Evolutionary conservation across 148 eudicot species (phyloP), one percentile per base, ranked within the genome.

Genomic region (Tetragonia tetragonoides): DNA sequence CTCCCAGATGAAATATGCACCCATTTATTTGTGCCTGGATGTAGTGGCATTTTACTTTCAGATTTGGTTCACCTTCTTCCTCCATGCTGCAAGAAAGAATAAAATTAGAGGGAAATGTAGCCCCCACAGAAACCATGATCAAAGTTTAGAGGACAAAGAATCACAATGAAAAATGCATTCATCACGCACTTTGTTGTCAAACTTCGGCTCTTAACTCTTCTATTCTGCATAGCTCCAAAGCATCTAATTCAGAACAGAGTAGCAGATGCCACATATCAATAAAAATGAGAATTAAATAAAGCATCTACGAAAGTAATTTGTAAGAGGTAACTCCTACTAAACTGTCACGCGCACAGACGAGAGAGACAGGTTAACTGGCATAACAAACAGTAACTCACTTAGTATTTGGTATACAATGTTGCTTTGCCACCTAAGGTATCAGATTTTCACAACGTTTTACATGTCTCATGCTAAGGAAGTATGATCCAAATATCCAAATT

Each of bases 131-230:
- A 51, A 23, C 23, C n/a, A 28, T 38, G 15, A 16, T 57, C 20
- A 42, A 60, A 41, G 39, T 34, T 66, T 42, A 44, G 44, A 62
- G 66, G 40, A 63, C 28, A 56, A 75, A 61, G 51, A 85, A 65
- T 64, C 63, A 60, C 40, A 68, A 70, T 68, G 69, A 39, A 80
- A 66, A 56, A 73, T 41, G 78, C 70, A 78, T 65, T 76, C 79
- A 79, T 83, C 88, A 92, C 99, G 85, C 91, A 93, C 99, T 92
- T 95, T 81, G 87, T 83, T 85, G 84, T 87, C 88, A 86, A 80
- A 85, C 87, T 79, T 82, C 87, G 86, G 72, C 87, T 74, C 81
- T 86, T 86, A 73, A 51, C 73, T 85, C 85, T 85, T 87, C 85
- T 79, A 80, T 64, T 83, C 97, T 95, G 97, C 89, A 87, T 68